These are phyloP conservation scores for Quercus agrifolia DNA, from an alignment of 306 rosid genomes.

Conservation along the genomic window DNA sequence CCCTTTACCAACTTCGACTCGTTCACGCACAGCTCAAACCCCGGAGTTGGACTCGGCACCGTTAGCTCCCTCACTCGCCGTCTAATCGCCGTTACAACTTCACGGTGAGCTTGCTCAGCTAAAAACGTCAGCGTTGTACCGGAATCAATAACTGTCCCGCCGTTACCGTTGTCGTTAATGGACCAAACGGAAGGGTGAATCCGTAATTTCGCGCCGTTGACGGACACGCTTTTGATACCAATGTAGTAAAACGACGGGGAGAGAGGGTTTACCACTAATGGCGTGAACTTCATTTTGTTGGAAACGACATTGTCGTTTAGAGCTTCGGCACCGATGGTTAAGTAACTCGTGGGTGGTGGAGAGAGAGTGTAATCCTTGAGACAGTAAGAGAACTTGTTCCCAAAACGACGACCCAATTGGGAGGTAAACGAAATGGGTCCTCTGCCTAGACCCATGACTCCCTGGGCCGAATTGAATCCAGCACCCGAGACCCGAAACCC, in stretches of 20 bases:
- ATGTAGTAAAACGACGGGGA: slow-evolving; percentile 71
- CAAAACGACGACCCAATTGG: slow-evolving; percentile 57
- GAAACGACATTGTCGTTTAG: slow-evolving; percentile 21
- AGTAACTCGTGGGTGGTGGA: slow-evolving; percentile 70
- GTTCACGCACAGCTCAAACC: slow-evolving; percentile 71
- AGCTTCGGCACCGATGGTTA: slow-evolving; percentile 42
- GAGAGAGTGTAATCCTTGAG: slow-evolving; percentile 65
- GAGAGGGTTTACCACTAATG: slow-evolving; percentile 40
- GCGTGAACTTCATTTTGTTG: slow-evolving; percentile 44
- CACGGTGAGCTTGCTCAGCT: slow-evolving; percentile 44
- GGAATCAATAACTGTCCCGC: slow-evolving; percentile 77
- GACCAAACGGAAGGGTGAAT: slow-evolving; percentile 52
- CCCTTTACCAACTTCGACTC: slow-evolving; percentile 25
- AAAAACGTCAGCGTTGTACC: slow-evolving; percentile 68
- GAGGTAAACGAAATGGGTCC: slow-evolving; percentile 68
- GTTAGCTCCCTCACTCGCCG: slow-evolving; percentile 24
- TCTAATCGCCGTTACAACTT: slow-evolving; percentile 39
- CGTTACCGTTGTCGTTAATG: slow-evolving; percentile 47
- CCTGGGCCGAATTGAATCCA: slow-evolving; percentile 62
- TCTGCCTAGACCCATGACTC: slow-evolving; percentile 75
- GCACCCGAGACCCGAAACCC: slow-evolving; percentile 49
- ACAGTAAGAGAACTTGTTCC: slow-evolving; percentile 71
- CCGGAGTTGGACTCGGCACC: slow-evolving; percentile 17
- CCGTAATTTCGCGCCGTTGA: slow-evolving; percentile 39
- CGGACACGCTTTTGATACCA: slow-evolving; percentile 31